Evolutionary conservation across 2,329 filamentous ascomycete genomes (phyloP).

Genomic region (Colletotrichum sp.): DNA sequence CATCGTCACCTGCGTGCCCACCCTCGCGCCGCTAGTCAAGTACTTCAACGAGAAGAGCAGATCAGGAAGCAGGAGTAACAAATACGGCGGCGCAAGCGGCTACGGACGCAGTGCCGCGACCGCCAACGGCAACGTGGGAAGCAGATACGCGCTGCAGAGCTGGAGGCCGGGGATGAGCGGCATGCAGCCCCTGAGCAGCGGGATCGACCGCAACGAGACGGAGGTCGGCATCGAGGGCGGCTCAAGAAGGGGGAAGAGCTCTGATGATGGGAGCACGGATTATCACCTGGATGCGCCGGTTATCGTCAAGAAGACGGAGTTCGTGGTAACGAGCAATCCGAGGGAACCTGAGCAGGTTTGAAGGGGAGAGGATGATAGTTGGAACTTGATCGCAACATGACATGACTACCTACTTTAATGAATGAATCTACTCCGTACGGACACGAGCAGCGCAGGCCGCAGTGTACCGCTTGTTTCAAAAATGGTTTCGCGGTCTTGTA

Average conservation of each 20-base stretch:
- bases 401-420: background rate
- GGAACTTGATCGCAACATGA: background rate
- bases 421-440: background rate
- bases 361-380: background rate
- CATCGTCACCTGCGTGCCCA: constrained; percentile 46
- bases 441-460: background rate
- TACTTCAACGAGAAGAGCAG: constrained; percentile 37
- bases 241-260: background rate
- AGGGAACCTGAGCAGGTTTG: background rate
- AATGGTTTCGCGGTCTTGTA: background rate
- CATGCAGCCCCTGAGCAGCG: constrained; percentile 25
- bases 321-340: constrained; percentile 16
- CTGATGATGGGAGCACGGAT: constrained; percentile 13
- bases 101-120: background rate
- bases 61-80: constrained; percentile 11
- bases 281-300: background rate
- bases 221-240: background rate
- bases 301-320: constrained; percentile 19
- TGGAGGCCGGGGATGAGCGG: constrained; percentile 28
- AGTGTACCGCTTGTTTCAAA: background rate
- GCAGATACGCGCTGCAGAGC: constrained; percentile 31
- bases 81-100: constrained; percentile 24
- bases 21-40: constrained; percentile 46
- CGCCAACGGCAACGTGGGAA: background rate
- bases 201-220: background rate